phyloP scores from a whole-genome alignment of 148 eudicot species.

The Chenopodium suecicum region DNA sequence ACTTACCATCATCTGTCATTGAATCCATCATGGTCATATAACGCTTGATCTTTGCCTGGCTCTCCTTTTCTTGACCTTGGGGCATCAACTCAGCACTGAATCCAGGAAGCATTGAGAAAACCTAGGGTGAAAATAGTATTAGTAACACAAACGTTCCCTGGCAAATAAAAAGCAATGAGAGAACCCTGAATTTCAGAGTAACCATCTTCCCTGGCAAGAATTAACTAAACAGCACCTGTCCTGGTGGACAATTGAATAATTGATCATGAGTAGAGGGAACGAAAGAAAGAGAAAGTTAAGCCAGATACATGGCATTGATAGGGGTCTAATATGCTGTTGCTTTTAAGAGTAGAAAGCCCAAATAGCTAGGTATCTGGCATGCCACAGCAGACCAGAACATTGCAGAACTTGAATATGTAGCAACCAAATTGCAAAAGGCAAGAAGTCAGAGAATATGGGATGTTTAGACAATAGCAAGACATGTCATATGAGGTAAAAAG shows the following conservation, averaged over 20 bases:
- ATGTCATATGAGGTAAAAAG: not conserved
- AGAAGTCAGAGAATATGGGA: not conserved
- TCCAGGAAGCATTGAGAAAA: constrained; percentile 90
- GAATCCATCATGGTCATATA: constrained; percentile 99
- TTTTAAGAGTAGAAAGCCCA: not conserved
- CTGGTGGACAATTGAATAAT: not conserved
- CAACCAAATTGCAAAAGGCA: not conserved
- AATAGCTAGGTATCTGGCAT: not conserved
- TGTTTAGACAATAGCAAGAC: not conserved
- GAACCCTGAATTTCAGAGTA: not conserved
- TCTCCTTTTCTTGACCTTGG: constrained; percentile 86
- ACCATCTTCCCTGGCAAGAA: not conserved
- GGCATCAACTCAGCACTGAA: constrained; percentile 87
- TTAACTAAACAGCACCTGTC: not conserved
- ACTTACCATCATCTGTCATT: constrained; percentile 88
- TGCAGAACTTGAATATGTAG: not conserved
- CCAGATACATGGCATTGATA: not conserved
- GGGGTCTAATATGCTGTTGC: not conserved
- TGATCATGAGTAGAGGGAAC: not conserved
- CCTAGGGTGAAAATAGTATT: constrained; percentile 37
- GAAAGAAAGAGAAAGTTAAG: not conserved
- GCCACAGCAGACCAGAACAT: not conserved
- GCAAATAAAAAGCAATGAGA: not conserved
- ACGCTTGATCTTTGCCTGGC: constrained; percentile 88
- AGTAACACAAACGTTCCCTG: not conserved